Base-by-base conservation (phyloP, 495 filamentous ascomycete species). In the Aspergillus bridgeri region DNA sequence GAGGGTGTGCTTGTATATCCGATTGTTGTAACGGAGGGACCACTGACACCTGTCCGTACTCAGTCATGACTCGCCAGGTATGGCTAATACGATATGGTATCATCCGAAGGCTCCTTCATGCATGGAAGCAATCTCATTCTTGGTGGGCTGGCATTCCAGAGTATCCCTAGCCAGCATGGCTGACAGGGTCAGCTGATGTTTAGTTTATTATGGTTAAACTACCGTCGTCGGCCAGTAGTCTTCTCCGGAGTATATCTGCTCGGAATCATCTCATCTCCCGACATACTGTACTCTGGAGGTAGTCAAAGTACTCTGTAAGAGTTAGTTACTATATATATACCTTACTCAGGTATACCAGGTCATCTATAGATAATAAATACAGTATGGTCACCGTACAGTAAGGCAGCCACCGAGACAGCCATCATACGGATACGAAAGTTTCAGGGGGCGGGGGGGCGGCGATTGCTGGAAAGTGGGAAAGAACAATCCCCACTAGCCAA, bases 161-260 rank as follows among this genome's bases (percentile, higher is more conserved):
- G 7, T 23, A 59, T 61, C 53, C 64, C 60, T 66, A 18, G 58
- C 51, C 58, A 61, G 43, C 56, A 63, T 60, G 48, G 50, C 62
- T 61, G 44, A 27, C 52, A 23, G 47, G 53, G 44, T 43, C 29
- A 13, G 33, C 13, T 9, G 33, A 15, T 38, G 13, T 38, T 38
- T 15, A 4, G 25, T 27, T 27, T 27, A 27, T 27, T 27, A 15
- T 38, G 33, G 5, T 38, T 38, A 38, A 38, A 38, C 33, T 38
- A 38, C 33, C 33, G n/a, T n/a, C n/a, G n/a, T n/a, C n/a, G n/a
- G n/a, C n/a, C n/a, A n/a, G n/a, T n/a, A n/a, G n/a, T n/a, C n/a
- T n/a, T n/a, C n/a, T n/a, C n/a, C n/a, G n/a, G n/a, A n/a, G n/a
- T n/a, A n/a, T n/a, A n/a, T n/a, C n/a, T n/a, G n/a, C n/a, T n/a